These are phyloP conservation scores for Purshia tridentata DNA, from an alignment of 306 rosid genomes.

Conservation along the genomic window DNA sequence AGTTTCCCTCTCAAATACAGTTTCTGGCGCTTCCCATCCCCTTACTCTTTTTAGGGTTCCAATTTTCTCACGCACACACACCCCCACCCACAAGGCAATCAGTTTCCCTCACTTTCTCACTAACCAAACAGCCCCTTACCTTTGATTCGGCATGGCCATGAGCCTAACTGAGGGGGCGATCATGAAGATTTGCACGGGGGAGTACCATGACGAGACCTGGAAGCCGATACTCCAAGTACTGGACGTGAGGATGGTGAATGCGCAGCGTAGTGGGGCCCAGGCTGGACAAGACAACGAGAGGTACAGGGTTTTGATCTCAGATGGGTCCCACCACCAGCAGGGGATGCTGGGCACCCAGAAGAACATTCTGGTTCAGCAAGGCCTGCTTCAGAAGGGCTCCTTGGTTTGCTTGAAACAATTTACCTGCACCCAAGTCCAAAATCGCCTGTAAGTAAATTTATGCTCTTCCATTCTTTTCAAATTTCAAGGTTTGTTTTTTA, in stretches of 20 bases:
- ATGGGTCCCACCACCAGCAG: constrained; percentile 61
- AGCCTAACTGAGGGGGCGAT: constrained; percentile 62
- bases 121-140: background rate
- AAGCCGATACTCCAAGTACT: constrained; percentile 67
- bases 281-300: constrained; percentile 38
- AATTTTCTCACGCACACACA: background rate
- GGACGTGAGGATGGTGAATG: constrained; percentile 52
- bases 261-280: constrained; percentile 35
- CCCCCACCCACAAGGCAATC: background rate
- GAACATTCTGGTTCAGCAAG: constrained; percentile 46
- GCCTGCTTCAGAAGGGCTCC: constrained; percentile 65
- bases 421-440: constrained; percentile 57
- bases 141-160: constrained; percentile 33
- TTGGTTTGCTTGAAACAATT: constrained; percentile 45
- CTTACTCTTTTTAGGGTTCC: constrained; percentile 45
- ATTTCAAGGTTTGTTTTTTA: background rate
- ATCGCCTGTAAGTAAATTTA: constrained; percentile 53
- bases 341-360: constrained; percentile 76
- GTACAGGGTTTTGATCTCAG: constrained; percentile 62
- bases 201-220: constrained; percentile 22
- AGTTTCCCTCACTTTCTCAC: constrained; percentile 11
- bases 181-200: constrained; percentile 40
- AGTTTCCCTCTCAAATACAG: constrained; percentile 44
- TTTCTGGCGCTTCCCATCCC: constrained; percentile 36
- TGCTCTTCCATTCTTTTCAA: background rate